Conservation (phyloP, 2,329 filamentous ascomycete genomes). For the Thielaviopsis musarum region DNA sequence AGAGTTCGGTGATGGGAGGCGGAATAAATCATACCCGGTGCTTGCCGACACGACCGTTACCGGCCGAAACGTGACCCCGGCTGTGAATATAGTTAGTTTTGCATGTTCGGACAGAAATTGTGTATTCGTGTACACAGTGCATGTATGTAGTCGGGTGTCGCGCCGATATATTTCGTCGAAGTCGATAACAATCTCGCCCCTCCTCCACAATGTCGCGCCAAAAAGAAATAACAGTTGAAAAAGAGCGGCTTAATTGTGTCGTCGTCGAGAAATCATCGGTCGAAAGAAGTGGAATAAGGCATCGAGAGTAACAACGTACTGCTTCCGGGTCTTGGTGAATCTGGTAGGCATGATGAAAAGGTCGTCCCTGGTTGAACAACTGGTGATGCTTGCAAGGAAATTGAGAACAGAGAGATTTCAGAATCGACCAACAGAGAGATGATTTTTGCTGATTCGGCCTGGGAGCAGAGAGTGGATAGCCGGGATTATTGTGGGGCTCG, state of each 20-base stretch:
- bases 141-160: neutral
- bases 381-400: constrained; percentile 11
- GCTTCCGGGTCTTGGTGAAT: constrained; percentile 62
- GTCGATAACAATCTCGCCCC: constrained; percentile 5
- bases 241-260: constrained; percentile 11
- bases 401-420: constrained; percentile 11
- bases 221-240: neutral
- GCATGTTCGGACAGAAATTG: constrained; percentile 6
- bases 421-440: constrained; percentile 9
- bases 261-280: constrained; percentile 7
- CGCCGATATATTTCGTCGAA: constrained; percentile 1
- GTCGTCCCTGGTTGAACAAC: constrained; percentile 17
- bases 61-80: constrained; percentile 95
- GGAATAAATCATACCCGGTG: constrained; percentile 39
- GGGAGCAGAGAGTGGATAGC: constrained; percentile 7
- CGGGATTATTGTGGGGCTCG: constrained; percentile 8
- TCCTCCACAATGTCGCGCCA: constrained; percentile 5
- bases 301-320: constrained; percentile 34
- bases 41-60: constrained; percentile 97
- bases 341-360: constrained; percentile 52
- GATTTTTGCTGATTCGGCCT: constrained; percentile 11
- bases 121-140: constrained; percentile 1
- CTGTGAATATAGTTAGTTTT: constrained; percentile 29
- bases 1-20: neutral
- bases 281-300: constrained; percentile 11